Base-by-base conservation (phyloP, 257 asterid genomes). In the Buddleja alternifolia region DNA sequence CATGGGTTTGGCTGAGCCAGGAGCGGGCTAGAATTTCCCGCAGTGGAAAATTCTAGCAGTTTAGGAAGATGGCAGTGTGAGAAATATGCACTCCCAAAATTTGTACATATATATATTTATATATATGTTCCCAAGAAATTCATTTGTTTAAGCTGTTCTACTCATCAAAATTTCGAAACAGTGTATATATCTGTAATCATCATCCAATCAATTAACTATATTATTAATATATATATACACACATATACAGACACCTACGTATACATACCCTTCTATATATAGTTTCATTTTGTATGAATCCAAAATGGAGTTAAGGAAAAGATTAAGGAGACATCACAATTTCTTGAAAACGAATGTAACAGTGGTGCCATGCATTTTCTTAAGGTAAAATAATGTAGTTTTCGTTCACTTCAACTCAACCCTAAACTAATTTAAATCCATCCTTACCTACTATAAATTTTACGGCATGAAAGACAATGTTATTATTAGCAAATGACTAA, bases 341-440 rank as follows among this genome's bases (percentile, higher is more conserved):
- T 68, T 76, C 84, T 57, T 58, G 62, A 63, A 69, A 69, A 51
- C 37, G 72, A 75, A 60, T 41, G 57, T 20, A 39, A 52, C 20
- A 51, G 4, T 20, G 41, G 8, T 53, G 45, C 41, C 70, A 58
- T 58, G 66, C 69, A 39, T 52, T 47, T 20, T 40, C 5, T 62
- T 63, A 77, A 78, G 85, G 83, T 83, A 73, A 69, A 52, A 74
- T n/a, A n/a, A n/a, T 21, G 82, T 82, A 52, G 83, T 73, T 82
- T 82, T 83, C 92, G 73, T 68, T 46, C 52, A 75, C 75, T 73
- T 87, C 75, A 76, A 83, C 81, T 75, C 57, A 76, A 74, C 84
- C 84, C 85, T 81, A 85, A 85, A 75, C 72, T 66, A 29, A 69
- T 66, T 74, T 34, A 66, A 66, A 74, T 44, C 75, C 66, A 44